Conservation (phyloP, 495 filamentous ascomycete genomes). For the Penicillium psychrofluorescens region DNA sequence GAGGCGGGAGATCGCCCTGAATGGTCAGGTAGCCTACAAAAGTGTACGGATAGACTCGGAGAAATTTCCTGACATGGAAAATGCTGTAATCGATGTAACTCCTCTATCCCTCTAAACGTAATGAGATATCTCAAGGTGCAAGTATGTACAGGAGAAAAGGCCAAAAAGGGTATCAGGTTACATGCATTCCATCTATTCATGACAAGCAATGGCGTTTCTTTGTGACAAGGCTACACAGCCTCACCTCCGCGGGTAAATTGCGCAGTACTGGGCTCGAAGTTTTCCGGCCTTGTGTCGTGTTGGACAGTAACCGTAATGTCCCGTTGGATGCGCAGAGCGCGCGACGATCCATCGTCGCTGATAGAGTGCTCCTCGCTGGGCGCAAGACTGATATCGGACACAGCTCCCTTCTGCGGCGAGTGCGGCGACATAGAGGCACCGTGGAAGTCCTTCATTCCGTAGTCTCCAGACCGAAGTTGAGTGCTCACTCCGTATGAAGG, state of each 20-base stretch:
- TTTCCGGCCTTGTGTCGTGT: constrained; percentile 22
- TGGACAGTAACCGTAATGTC: constrained; percentile 41
- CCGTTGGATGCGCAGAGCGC: constrained; percentile 37
- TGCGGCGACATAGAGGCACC: constrained; percentile 1
- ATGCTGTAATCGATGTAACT: neutral
- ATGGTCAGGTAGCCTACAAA: no score
- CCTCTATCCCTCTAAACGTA: neutral
- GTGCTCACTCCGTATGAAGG: constrained; percentile 27
- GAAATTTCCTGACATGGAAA: neutral
- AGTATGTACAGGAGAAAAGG: constrained; percentile 9
- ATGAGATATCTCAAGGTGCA: neutral
- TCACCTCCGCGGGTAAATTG: constrained; percentile 8
- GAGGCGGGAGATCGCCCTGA: no score
- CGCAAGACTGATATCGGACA: constrained; percentile 24
- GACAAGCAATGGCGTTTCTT: neutral
- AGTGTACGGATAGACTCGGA: no score
- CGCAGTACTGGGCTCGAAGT: constrained; percentile 11
- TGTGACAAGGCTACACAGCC: constrained; percentile 7
- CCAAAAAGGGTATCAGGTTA: constrained; percentile 13
- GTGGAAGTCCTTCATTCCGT: constrained; percentile 27
- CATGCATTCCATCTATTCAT: constrained; percentile 14
- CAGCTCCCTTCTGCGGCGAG: constrained; percentile 20
- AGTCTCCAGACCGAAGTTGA: constrained; percentile 26
- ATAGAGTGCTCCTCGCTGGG: constrained; percentile 22
- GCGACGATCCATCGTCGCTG: constrained; percentile 35